phyloP scores from a whole-genome alignment of 2,329 filamentous ascomycete species.

The Trichophyton benhamiae region DNA sequence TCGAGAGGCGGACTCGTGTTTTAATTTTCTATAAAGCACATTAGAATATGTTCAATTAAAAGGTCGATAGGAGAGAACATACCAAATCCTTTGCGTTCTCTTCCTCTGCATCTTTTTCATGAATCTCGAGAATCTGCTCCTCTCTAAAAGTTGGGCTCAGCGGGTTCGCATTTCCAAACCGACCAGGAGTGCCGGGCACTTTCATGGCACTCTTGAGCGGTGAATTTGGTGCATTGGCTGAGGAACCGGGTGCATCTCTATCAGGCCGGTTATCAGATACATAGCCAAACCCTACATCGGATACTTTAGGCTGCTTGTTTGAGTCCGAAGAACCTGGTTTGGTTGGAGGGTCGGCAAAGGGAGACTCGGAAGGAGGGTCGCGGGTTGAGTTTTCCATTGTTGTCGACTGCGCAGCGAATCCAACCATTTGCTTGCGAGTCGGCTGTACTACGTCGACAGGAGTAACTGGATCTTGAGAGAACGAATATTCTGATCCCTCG shows the following conservation, averaged over 20 bases:
- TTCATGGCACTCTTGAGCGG: conserved; percentile 85
- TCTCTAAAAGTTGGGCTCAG: conserved; percentile 85
- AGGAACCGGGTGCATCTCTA: conserved; percentile 37
- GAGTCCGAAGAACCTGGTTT: conserved; percentile 37
- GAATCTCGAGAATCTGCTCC: conserved; percentile 75
- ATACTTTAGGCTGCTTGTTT: conserved; percentile 51
- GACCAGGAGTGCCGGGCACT: conserved; percentile 68
- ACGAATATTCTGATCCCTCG: conserved; percentile 12
- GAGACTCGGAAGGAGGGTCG: conserved; percentile 30
- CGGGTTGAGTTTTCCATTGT: conserved; percentile 37
- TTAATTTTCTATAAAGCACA: conserved; percentile 64
- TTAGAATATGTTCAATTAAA: conserved; percentile 23
- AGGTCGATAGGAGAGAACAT: conserved; percentile 31
- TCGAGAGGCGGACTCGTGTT: conserved; percentile 78
- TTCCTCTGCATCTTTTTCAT: conserved; percentile 68
- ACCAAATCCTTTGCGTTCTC: conserved; percentile 81
- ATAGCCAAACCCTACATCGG: conserved; percentile 87
- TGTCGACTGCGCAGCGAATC: conserved; percentile 17
- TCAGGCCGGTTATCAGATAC: conserved; percentile 48
- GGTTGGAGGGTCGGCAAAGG: conserved; percentile 41
- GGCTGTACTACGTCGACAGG: conserved; percentile 28
- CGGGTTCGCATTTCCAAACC: conserved; percentile 53
- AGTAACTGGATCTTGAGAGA: conserved; percentile 19
- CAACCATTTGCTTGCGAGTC: conserved; percentile 21
- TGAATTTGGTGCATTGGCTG: conserved; percentile 48